These are phyloP conservation scores for Saccharomyces hybrid DNA, from an alignment of 1,139 yeast species.

Conservation along the genomic window DNA sequence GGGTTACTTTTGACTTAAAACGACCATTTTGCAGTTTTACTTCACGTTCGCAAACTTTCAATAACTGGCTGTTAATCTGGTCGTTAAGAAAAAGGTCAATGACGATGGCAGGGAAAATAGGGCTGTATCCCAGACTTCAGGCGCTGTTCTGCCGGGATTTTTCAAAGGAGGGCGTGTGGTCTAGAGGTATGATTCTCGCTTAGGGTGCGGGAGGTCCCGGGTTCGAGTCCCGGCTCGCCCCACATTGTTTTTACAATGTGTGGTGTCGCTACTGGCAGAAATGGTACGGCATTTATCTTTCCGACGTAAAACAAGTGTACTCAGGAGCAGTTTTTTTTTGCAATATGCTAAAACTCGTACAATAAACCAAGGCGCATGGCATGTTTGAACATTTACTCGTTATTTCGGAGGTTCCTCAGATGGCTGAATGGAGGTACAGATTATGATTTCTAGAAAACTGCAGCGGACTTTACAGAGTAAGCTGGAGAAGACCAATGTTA, in stretches of 20 bases:
- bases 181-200: constrained; percentile 36
- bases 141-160: background rate
- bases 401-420: background rate
- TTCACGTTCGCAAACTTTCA: too few species aligned
- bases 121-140: background rate
- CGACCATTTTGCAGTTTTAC: too few species aligned
- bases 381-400: background rate
- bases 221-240: constrained; percentile 37
- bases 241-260: constrained; percentile 4
- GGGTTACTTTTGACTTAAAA: too few species aligned
- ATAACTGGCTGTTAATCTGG: background rate
- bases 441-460: background rate
- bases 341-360: background rate
- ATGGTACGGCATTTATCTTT: too few species aligned
- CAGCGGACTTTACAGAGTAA: background rate
- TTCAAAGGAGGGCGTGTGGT: constrained; percentile 31
- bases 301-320: background rate
- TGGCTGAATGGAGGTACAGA: background rate
- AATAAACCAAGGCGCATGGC: background rate
- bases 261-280: too few species aligned
- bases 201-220: constrained; percentile 38
- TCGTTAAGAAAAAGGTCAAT: background rate
- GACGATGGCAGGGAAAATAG: background rate
- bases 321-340: background rate
- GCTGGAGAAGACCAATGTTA: background rate